Evolutionary conservation across 805 yeast genomes (phyloP).

Genomic region (Starmerella gropengiesseri): DNA sequence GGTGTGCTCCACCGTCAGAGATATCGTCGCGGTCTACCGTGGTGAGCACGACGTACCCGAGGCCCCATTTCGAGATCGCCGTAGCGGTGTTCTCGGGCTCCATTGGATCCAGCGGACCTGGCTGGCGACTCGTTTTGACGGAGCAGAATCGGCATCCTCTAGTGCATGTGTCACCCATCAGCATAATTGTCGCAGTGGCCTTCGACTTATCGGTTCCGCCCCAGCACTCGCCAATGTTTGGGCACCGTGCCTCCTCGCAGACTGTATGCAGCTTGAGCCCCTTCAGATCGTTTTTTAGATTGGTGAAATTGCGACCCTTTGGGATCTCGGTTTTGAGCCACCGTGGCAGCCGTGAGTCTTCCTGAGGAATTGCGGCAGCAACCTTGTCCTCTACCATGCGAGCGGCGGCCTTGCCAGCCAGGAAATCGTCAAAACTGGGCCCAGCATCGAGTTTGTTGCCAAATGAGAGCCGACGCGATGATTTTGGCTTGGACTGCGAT

Average conservation of each 20-base stretch:
- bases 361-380: constrained; percentile 29
- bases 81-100: constrained; percentile 98
- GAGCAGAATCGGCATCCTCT: constrained; percentile 99
- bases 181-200: constrained; percentile 96
- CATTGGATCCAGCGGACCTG: constrained; percentile 82
- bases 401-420: constrained; percentile 67
- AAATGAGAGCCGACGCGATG: constrained; percentile 31
- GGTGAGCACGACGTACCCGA: constrained; percentile 93
- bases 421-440: constrained; percentile 87
- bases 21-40: constrained; percentile 97
- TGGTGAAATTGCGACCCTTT: constrained; percentile 76
- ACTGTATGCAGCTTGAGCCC: constrained; percentile 88
- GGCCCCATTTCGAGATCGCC: constrained; percentile 94
- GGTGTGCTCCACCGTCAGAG: constrained; percentile 84
- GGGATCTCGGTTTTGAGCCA: constrained; percentile 97
- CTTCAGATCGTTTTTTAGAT: constrained; percentile 72
- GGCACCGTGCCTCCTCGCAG: constrained; percentile 98
- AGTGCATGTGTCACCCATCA: constrained; percentile 97
- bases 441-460: constrained; percentile 66
- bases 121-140: constrained; percentile 82
- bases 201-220: constrained; percentile 84
- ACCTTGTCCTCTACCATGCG: constrained; percentile 53
- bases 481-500: constrained; percentile 7
- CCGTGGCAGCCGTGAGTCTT: constrained; percentile 56
- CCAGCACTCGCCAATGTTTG: constrained; percentile 99